Percentiles rank a stretch among this genome's conserved stretches.
Conservation (phyloP, 495 filamentous ascomycete genomes). For the Hypoxylon subgilvum region DNA sequence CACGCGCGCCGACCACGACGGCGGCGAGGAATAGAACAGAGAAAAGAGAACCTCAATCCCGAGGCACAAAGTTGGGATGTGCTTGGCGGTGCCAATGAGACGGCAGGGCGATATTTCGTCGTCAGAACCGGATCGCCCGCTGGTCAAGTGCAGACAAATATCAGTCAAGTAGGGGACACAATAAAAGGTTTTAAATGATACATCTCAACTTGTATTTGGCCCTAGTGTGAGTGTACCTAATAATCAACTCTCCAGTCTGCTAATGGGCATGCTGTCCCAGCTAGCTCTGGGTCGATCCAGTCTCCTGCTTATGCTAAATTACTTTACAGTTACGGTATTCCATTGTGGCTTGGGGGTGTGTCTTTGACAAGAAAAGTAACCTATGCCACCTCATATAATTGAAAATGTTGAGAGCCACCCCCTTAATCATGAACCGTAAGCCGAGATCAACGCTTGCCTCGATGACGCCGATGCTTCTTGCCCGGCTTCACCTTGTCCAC, state of each 20-base stretch:
- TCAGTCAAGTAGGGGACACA: constrained; percentile 1
- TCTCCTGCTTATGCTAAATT: too few species aligned
- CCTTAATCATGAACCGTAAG: background rate
- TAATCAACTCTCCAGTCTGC: too few species aligned
- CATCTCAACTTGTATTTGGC: background rate
- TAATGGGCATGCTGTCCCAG: too few species aligned
- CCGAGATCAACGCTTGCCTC: background rate
- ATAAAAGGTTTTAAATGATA: background rate
- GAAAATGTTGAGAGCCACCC: constrained; percentile 1
- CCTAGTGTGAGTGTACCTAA: background rate
- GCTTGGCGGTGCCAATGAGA: constrained; percentile 67
- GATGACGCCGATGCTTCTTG: constrained; percentile 9
- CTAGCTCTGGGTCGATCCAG: background rate
- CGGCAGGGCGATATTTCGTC: constrained; percentile 75
- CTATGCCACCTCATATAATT: background rate
- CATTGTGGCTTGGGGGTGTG: too few species aligned
- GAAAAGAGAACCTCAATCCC: constrained; percentile 30
- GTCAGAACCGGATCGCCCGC: constrained; percentile 66
- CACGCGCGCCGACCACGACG: constrained; percentile 53
- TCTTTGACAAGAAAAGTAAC: too few species aligned
- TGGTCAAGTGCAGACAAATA: background rate
- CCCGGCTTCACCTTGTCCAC: constrained; percentile 1
- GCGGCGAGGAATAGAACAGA: constrained; percentile 34
- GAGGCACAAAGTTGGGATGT: constrained; percentile 70
- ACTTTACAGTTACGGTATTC: too few species aligned